Evolutionary conservation across 2,329 filamentous ascomycete genomes (phyloP).

Genomic region (Exophiala oligosperma): DNA sequence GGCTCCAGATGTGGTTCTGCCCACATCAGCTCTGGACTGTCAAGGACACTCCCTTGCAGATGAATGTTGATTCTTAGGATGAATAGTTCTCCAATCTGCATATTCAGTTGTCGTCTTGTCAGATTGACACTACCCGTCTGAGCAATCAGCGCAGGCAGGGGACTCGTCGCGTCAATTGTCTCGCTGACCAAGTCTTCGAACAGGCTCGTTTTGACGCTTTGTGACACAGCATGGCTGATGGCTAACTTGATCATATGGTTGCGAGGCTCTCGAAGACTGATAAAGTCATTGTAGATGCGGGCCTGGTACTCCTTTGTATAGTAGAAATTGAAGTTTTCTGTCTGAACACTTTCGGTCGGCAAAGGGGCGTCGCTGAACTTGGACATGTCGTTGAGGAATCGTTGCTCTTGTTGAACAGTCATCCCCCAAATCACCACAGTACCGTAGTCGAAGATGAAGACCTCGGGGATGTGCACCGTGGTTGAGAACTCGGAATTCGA

Average conservation of each 20-base stretch:
- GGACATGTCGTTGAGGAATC: slow-evolving; percentile 88
- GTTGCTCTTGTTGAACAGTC: slow-evolving; percentile 82
- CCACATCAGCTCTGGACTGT: slow-evolving; percentile 98
- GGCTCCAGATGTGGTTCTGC: slow-evolving; percentile 95
- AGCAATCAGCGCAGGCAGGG: slow-evolving; percentile 89
- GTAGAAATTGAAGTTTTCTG: slow-evolving; percentile 99
- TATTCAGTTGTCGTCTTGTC: slow-evolving; percentile 89
- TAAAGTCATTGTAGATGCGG: slow-evolving; percentile 99
- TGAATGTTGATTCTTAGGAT: slow-evolving; percentile 98
- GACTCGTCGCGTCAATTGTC: slow-evolving; percentile 89
- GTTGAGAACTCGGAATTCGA: slow-evolving; percentile 70
- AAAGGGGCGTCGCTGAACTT: slow-evolving; percentile 94
- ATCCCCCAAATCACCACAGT: slow-evolving; percentile 99
- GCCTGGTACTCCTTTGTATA: slow-evolving; percentile 98
- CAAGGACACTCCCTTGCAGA: slow-evolving; percentile 91
- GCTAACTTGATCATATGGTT: slow-evolving; percentile 99
- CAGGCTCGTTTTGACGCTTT: slow-evolving; percentile 95
- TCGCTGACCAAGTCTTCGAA: slow-evolving; percentile 95
- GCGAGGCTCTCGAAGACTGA: slow-evolving; percentile 86
- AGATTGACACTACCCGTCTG: slow-evolving; percentile 89
- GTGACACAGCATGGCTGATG: slow-evolving; percentile 91
- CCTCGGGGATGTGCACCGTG: slow-evolving; percentile 84
- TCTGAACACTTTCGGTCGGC: slow-evolving; percentile 83
- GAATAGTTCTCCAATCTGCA: slow-evolving; percentile 98
- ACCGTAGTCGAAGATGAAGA: slow-evolving; percentile 96